These are phyloP conservation scores for Sporothrix mexicana DNA, from an alignment of 2,329 filamentous ascomycete species.

Conservation along the genomic window DNA sequence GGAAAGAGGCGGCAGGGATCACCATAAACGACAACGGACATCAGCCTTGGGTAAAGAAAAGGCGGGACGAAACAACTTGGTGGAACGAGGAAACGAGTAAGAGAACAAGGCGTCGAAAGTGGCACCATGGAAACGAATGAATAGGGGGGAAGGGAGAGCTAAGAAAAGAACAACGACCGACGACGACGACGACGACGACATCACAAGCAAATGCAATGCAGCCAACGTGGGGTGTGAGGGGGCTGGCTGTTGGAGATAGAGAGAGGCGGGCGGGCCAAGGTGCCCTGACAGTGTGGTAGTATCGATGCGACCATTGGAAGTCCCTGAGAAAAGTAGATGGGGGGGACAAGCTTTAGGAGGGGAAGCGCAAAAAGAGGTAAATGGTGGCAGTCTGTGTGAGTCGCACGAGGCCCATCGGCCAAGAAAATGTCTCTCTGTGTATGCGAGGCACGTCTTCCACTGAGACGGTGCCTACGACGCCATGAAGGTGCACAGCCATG, in stretches of 20 bases:
- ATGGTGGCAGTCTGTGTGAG: background rate
- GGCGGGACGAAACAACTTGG: conserved; percentile 11
- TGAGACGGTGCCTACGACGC: background rate
- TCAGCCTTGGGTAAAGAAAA: conserved; percentile 17
- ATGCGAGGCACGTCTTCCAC: background rate
- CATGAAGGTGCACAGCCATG: background rate
- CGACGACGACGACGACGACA: background rate
- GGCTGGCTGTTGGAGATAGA: conserved; percentile 14
- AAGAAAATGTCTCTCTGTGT: background rate
- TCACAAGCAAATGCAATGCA: conserved; percentile 6
- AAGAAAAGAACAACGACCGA: background rate
- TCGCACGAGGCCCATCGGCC: conserved; percentile 3
- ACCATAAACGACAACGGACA: background rate
- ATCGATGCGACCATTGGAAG: conserved; percentile 22
- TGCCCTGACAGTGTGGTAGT: conserved; percentile 27
- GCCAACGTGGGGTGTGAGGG: background rate
- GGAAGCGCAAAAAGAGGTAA: background rate
- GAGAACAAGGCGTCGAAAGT: background rate
- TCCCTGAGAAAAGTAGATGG: background rate
- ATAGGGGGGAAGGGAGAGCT: background rate
- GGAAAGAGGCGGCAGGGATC: background rate
- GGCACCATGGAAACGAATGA: conserved; percentile 7
- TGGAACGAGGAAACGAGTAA: conserved; percentile 20
- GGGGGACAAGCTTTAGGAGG: background rate
- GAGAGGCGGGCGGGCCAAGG: background rate